A percentile compares a stretch with the other conserved stretches of the same genome.
Conservation (phyloP, 768 basidiomycete species). For the Lactarius tabidus region DNA sequence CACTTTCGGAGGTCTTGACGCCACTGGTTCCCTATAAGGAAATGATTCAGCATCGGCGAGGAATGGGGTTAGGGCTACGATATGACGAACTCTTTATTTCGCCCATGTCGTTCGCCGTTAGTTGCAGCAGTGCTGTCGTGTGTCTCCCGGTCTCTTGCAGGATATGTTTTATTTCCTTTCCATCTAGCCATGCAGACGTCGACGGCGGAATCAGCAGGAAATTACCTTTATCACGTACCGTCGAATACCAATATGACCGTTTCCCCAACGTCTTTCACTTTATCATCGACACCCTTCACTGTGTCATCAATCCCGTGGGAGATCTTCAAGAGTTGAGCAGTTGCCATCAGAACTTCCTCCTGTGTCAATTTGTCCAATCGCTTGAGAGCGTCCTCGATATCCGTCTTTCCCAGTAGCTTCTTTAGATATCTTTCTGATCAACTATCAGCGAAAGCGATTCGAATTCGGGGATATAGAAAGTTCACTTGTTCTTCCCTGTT, state of each 20-base stretch:
- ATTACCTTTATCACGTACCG: not conserved
- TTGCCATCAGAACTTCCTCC: not conserved
- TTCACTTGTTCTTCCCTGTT: not conserved
- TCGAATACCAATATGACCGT: no score
- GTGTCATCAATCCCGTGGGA: not conserved
- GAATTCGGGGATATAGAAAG: accelerated
- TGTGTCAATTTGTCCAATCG: not conserved
- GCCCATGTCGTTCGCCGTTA: not conserved
- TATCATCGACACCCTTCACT: not conserved
- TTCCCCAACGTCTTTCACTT: no score
- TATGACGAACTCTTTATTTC: not conserved
- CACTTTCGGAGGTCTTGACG: no score
- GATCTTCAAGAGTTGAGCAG: not conserved
- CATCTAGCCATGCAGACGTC: no score
- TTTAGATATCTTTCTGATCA: not conserved
- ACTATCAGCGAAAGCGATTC: not conserved
- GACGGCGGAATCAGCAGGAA: not conserved
- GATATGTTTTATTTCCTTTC: no score
- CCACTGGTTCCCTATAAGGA: not conserved
- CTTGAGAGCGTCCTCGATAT: not conserved
- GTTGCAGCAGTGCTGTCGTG: not conserved
- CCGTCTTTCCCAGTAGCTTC: not conserved
- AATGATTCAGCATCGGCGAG: not conserved
- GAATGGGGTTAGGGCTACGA: not conserved
- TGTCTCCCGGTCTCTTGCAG: no score